phyloP scores from a whole-genome alignment of 768 basidiomycete genomes.

The Leccinum sublutescens region DNA sequence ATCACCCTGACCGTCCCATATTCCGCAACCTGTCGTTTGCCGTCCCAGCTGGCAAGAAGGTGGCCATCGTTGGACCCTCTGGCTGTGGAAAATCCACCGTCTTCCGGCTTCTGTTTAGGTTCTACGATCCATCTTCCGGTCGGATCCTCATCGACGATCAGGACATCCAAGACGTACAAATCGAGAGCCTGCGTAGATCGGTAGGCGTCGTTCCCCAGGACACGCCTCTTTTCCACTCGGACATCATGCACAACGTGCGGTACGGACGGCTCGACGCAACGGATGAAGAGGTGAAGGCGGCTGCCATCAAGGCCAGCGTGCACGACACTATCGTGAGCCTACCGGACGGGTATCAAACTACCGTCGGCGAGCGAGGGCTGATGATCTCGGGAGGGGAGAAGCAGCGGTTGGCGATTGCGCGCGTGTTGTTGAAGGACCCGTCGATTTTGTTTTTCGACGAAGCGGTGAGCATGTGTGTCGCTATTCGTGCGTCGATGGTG shows the following conservation, averaged over 20 bases:
- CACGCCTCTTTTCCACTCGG: slow-evolving; percentile 94
- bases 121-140: slow-evolving; percentile 84
- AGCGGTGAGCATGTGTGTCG: slow-evolving; percentile 58
- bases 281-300: slow-evolving; percentile 86
- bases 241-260: slow-evolving; percentile 92
- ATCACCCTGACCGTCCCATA: slow-evolving; percentile 90
- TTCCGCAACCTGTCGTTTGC: slow-evolving; percentile 86
- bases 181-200: slow-evolving; percentile 65
- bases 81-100: slow-evolving; percentile 98
- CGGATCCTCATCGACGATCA: slow-evolving; percentile 74
- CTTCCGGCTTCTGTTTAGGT: slow-evolving; percentile 89
- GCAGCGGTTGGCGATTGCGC: slow-evolving; percentile 91
- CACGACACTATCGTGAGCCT: slow-evolving; percentile 75
- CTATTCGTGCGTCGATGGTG: neutral
- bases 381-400: slow-evolving; percentile 99
- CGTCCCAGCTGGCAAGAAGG: slow-evolving; percentile 94
- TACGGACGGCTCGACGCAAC: slow-evolving; percentile 87
- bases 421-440: slow-evolving; percentile 91
- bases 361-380: slow-evolving; percentile 92
- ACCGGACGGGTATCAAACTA: slow-evolving; percentile 85
- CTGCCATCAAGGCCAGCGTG: slow-evolving; percentile 83
- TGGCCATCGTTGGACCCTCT: slow-evolving; percentile 95
- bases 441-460: slow-evolving; percentile 98
- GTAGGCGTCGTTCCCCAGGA: slow-evolving; percentile 98
- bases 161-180: slow-evolving; percentile 48